phyloP scores from a whole-genome alignment of 106 monocot species.

The Cymbidium sinense region DNA sequence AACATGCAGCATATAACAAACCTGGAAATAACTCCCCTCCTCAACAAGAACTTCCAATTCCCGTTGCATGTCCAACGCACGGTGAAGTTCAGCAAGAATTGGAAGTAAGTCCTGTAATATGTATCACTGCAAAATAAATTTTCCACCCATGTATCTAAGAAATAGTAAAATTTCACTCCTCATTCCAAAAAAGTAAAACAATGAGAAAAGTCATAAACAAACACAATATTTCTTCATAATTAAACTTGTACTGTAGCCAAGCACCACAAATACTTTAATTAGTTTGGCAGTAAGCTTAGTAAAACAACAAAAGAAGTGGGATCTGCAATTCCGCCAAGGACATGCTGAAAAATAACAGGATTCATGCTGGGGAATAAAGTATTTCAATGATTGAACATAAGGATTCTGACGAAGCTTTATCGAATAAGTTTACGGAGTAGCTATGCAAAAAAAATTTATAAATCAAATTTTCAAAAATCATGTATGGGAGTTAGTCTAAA shows the following conservation, averaged over 20 bases:
- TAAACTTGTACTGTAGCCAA: neutral
- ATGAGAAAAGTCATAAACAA: neutral
- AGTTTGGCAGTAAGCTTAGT: neutral
- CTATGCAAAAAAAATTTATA: too few relatives aligned
- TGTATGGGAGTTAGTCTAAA: too few relatives aligned
- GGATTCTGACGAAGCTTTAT: too few relatives aligned
- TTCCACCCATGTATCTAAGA: constrained; percentile 1
- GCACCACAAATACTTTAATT: neutral
- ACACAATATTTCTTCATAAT: neutral
- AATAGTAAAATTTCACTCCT: neutral
- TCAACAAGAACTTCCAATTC: constrained; percentile 77
- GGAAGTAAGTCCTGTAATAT: constrained; percentile 85
- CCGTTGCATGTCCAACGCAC: constrained; percentile 80
- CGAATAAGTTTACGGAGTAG: too few relatives aligned
- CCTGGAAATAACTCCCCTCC: constrained; percentile 78
- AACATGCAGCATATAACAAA: constrained; percentile 11
- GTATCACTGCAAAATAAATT: neutral
- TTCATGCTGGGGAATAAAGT: too few relatives aligned
- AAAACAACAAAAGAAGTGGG: neutral
- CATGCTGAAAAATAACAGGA: neutral
- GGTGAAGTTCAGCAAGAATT: constrained; percentile 79
- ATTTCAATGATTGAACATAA: too few relatives aligned
- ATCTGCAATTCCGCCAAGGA: neutral
- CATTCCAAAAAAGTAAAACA: neutral
- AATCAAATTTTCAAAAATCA: too few relatives aligned